Percentiles rank a stretch among this genome's conserved stretches.
phyloP scores from a whole-genome alignment of 352 stramenopile genomes.

The Pythium sp. region DNA sequence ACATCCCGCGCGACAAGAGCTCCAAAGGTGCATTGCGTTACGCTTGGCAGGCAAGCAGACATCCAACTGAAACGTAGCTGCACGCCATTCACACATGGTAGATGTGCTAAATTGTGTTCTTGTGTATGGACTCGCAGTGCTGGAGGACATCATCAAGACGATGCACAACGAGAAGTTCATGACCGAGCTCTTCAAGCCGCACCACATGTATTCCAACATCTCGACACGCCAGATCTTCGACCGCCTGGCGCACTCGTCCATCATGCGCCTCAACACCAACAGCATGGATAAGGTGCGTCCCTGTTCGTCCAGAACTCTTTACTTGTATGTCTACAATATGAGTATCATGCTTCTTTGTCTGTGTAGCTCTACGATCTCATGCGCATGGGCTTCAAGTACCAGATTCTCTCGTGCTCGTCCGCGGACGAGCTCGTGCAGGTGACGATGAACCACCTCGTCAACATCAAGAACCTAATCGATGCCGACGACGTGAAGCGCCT shows the following conservation, averaged over 20 bases:
- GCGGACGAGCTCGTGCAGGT: constrained; percentile 87
- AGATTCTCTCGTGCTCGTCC: constrained; percentile 78
- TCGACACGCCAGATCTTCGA: constrained; percentile 92
- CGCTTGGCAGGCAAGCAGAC: not conserved
- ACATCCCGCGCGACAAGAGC: constrained; percentile 88
- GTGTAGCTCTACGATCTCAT: constrained; percentile 90
- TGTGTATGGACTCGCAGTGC: constrained; percentile 40
- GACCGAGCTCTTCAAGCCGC: constrained; percentile 90
- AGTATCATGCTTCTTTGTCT: not conserved
- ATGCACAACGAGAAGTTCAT: constrained; percentile 93
- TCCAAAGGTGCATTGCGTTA: constrained; percentile 43
- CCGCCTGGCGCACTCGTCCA: constrained; percentile 90
- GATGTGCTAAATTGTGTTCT: not conserved
- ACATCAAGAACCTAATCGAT: constrained; percentile 74
- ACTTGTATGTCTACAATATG: not conserved
- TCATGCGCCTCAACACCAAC: constrained; percentile 93
- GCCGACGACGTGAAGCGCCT: constrained; percentile 58
- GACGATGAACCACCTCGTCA: constrained; percentile 84
- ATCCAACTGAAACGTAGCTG: not conserved
- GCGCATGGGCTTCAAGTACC: constrained; percentile 95
- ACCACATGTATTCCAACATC: constrained; percentile 89
- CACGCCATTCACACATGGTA: not conserved
- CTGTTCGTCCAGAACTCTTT: not conserved
- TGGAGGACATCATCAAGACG: constrained; percentile 90
- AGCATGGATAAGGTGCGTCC: constrained; percentile 89